Evolutionary conservation across 208 protist species (phyloP).

Genomic region (Borovskyia barvae): DNA sequence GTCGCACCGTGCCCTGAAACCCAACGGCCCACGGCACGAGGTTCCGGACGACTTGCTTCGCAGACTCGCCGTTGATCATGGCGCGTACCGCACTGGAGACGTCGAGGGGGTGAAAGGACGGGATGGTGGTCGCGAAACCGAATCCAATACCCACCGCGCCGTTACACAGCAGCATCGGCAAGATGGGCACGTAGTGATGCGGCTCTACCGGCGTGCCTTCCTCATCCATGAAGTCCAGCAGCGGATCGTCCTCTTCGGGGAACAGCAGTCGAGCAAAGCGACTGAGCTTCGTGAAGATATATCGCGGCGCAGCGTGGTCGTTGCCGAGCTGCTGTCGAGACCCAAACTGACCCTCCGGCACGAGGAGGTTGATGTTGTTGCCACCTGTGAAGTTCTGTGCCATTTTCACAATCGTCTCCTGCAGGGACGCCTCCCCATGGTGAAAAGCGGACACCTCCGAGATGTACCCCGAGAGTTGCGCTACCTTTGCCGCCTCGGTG

Average conservation of each 20-base stretch:
- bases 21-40: conserved; percentile 96
- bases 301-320: conserved; percentile 96
- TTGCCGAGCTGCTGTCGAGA: conserved; percentile 97
- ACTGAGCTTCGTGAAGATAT: conserved; percentile 95
- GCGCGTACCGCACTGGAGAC: conserved; percentile 87
- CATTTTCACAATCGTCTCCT: conserved; percentile 98
- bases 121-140: conserved; percentile 95
- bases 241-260: conserved; percentile 94
- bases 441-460: conserved; percentile 98
- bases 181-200: conserved; percentile 98
- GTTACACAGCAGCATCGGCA: conserved; percentile 99
- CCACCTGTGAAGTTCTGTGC: conserved; percentile 98
- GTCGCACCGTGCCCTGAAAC: conserved; percentile 89
- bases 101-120: conserved; percentile 96
- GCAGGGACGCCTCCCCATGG: conserved; percentile 98
- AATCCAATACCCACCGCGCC: conserved; percentile 99
- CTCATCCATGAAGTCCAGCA: conserved; percentile 97
- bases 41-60: conserved; percentile 68
- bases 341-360: conserved; percentile 99
- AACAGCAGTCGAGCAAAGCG: conserved; percentile 96
- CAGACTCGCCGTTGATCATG: conserved; percentile 84
- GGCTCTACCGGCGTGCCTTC: conserved; percentile 99
- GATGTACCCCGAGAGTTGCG: conserved; percentile 98
- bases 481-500: conserved; percentile 97
- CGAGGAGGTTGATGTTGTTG: conserved; percentile 99